Base-by-base conservation (phyloP, 495 filamentous ascomycete species). In the Tuber calosporum region DNA sequence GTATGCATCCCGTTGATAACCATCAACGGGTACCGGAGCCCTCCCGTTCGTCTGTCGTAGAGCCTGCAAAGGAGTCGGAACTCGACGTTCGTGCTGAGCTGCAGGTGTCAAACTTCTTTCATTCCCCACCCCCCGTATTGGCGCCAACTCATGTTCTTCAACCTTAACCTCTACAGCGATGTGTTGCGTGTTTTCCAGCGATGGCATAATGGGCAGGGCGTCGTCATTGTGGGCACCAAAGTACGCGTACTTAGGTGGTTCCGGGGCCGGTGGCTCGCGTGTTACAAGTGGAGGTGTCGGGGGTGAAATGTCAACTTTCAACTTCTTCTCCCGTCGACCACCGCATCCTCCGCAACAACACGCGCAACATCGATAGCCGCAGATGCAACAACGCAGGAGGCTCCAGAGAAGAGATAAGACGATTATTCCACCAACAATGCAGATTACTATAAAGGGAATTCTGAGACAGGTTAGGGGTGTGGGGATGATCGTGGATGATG, bases 261-360 rank as follows among this genome's bases (percentile, higher is more conserved):
- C 75, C 2, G 74, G 68, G 43, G 69, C 72, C 40, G 72, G n/a
- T 1, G 79, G 79, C 34, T 80, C 74, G 45, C 76, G 72, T 6
- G 45, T 48, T 30, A 80, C 73, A 17, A 67, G 39, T 9, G 75
- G 43, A 1, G 78, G 19, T 22, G 22, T 22, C 5, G 30, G 26
- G 68, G 68, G 62, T 73, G 72, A 34, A 41, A 68, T 78, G 8
- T 71, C 75, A 34, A 39, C 40, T 37, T 67, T 42, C 36, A 9
- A 42, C 39, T 70, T 67, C 19, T 74, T 69, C 62, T 45, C 42
- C 53, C 67, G 71, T 42, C 62, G 71, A 20, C 78, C 73, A 4
- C 78, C 78, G 39, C 78, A 79, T 22, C 78, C 78, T 17, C 79
- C 79, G 19, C 79, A 80, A 62, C 78, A 80, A 39, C 79, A 80